phyloP scores from a whole-genome alignment of 2,329 filamentous ascomycete species.

The Pseudomassariella vexata region DNA sequence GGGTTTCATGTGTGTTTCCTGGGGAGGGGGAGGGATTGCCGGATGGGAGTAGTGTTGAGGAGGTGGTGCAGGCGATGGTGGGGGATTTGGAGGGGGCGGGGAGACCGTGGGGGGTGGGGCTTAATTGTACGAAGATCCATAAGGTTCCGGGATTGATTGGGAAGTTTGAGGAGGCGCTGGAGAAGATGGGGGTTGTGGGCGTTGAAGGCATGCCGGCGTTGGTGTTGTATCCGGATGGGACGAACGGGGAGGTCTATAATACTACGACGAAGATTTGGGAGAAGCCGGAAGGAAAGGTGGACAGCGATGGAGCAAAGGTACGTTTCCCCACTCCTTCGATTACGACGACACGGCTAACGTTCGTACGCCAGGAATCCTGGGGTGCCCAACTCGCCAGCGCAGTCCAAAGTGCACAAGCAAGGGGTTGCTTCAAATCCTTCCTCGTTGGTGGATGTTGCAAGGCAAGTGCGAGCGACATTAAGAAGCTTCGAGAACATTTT shows the following conservation, averaged over 20 bases:
- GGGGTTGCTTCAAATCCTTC: constrained; percentile 37
- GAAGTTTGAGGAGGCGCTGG: constrained; percentile 46
- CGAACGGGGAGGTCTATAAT: constrained; percentile 63
- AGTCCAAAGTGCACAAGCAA: constrained; percentile 28
- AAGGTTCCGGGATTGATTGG: constrained; percentile 52
- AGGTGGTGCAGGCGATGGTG: constrained; percentile 30
- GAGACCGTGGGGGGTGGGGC: constrained; percentile 60
- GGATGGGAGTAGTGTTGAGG: constrained; percentile 43
- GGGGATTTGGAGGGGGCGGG: constrained; percentile 12
- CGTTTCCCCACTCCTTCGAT: background rate
- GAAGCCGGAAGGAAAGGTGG: constrained; percentile 22
- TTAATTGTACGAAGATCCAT: constrained; percentile 64
- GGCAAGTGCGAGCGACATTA: constrained; percentile 57
- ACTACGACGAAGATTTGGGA: constrained; percentile 58
- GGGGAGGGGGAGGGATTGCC: constrained; percentile 46
- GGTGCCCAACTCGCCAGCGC: constrained; percentile 36
- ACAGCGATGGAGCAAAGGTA: background rate
- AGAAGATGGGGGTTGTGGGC: constrained; percentile 27
- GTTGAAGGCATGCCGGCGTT: constrained; percentile 42
- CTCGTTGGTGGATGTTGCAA: constrained; percentile 51
- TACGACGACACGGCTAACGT: constrained; percentile 1
- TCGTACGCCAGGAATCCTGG: constrained; percentile 31
- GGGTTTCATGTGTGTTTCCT: constrained; percentile 61
- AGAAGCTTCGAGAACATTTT: no score
- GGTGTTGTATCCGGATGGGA: constrained; percentile 64